These are phyloP conservation scores for Neurospora sp. DNA, from an alignment of 2,329 filamentous ascomycete species.

Conservation along the genomic window DNA sequence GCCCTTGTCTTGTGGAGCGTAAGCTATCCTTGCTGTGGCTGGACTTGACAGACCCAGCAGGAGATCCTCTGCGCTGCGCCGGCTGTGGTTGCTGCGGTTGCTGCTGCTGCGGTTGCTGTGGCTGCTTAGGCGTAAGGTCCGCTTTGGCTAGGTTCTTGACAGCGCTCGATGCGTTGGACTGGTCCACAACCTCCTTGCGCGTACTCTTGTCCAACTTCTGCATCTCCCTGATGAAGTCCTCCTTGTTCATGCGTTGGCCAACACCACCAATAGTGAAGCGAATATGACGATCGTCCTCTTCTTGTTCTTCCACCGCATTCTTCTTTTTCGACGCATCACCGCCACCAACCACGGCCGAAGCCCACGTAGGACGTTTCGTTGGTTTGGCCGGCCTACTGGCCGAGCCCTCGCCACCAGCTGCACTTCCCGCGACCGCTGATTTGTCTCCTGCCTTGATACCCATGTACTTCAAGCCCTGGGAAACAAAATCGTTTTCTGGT, in stretches of 20 bases:
- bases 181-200: conserved; percentile 42
- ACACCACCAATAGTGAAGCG: conserved; percentile 67
- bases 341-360: conserved; percentile 23
- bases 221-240: conserved; percentile 68
- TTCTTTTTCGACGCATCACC: conserved; percentile 32
- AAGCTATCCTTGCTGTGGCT: not conserved
- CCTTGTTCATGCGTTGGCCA: conserved; percentile 68
- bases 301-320: conserved; percentile 32
- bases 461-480: conserved; percentile 42
- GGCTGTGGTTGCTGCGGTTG: not conserved
- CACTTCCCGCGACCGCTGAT: conserved; percentile 15
- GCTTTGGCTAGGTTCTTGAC: conserved; percentile 41
- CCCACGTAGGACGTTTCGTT: conserved; percentile 32
- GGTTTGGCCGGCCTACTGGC: conserved; percentile 28
- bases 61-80: not conserved
- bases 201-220: conserved; percentile 60
- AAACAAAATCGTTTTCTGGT: conserved; percentile 28
- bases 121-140: conserved; percentile 16
- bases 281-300: conserved; percentile 59
- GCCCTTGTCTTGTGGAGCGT: not conserved
- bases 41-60: not conserved
- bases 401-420: conserved; percentile 20
- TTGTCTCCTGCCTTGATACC: conserved; percentile 38
- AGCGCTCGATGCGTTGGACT: conserved; percentile 35
- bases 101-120: conserved; percentile 3